Evolutionary conservation across 495 filamentous ascomycete genomes (phyloP).

Genomic region (Apiosordaria backusii): DNA sequence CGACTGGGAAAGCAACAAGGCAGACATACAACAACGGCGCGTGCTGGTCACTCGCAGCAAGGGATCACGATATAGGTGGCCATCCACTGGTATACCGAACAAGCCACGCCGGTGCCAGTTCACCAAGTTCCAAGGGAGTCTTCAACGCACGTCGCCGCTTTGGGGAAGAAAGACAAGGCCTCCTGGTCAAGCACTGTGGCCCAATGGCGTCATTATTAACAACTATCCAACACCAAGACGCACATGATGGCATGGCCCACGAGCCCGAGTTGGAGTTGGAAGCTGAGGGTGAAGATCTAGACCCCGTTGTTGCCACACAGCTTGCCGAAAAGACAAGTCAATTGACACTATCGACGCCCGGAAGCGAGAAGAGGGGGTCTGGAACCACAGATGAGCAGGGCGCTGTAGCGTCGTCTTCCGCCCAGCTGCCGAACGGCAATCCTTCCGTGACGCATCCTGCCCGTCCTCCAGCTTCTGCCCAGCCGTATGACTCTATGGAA

Average conservation of each 20-base stretch:
- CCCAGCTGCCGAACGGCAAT: background rate
- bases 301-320: slow-evolving; percentile 18
- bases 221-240: background rate
- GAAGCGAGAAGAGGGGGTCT: slow-evolving; percentile 11
- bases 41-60: background rate
- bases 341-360: slow-evolving; percentile 22
- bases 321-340: slow-evolving; percentile 26
- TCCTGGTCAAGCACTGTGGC: background rate
- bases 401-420: background rate
- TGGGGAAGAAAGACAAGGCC: slow-evolving; percentile 3
- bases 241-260: background rate
- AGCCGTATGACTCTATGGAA: slow-evolving; percentile 6
- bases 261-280: background rate
- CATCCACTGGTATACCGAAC: background rate
- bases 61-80: slow-evolving; percentile 3
- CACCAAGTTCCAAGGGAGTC: slow-evolving; percentile 10
- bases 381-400: background rate
- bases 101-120: slow-evolving; percentile 15
- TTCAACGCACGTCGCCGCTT: slow-evolving; percentile 16
- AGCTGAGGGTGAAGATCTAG: slow-evolving; percentile 6
- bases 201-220: slow-evolving; percentile 20
- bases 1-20: slow-evolving; percentile 9
- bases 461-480: slow-evolving; percentile 4
- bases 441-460: background rate
- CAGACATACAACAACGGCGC: background rate